Conservation (phyloP, 139 green algal genomes). For the Pleodorina starrii region DNA sequence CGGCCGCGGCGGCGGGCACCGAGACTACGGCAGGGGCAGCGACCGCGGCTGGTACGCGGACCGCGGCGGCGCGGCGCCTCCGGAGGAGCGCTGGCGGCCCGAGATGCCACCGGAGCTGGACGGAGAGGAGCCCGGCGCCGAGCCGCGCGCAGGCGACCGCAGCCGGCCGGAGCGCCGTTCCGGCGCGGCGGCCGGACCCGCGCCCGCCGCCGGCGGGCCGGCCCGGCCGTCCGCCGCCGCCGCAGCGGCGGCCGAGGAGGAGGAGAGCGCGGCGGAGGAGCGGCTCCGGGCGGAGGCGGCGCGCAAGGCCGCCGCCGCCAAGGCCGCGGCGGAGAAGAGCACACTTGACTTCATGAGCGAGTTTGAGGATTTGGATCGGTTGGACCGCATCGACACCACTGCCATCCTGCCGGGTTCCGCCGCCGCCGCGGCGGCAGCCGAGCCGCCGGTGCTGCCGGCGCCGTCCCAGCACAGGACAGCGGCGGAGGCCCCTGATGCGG, state of each 20-base stretch:
- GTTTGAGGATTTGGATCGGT: conserved; percentile 19
- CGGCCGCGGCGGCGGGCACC: not conserved
- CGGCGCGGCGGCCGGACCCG: too few species aligned
- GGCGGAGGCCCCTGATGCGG: not conserved
- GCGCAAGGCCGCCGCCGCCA: not conserved
- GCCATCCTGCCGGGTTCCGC: not conserved
- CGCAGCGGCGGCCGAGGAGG: conserved; percentile 20
- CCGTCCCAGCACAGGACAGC: not conserved
- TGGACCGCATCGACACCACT: conserved; percentile 5
- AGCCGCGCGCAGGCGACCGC: not conserved
- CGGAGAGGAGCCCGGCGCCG: not conserved
- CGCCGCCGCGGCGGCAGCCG: not conserved
- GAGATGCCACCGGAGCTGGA: conserved; percentile 30
- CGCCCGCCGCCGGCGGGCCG: not conserved
- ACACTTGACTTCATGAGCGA: conserved; percentile 34
- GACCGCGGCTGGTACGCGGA: not conserved
- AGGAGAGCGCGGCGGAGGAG: not conserved
- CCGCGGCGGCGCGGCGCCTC: not conserved
- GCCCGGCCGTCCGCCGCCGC: not conserved
- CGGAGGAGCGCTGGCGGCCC: conserved; percentile 36
- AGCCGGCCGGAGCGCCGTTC: not conserved
- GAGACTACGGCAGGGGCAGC: not conserved
- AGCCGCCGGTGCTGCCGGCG: not conserved
- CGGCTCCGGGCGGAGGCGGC: conserved; percentile 6
- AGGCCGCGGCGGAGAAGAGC: conserved; percentile 25